phyloP scores from a whole-genome alignment of 2,329 filamentous ascomycete genomes.

The Paecilomyces niveus region DNA sequence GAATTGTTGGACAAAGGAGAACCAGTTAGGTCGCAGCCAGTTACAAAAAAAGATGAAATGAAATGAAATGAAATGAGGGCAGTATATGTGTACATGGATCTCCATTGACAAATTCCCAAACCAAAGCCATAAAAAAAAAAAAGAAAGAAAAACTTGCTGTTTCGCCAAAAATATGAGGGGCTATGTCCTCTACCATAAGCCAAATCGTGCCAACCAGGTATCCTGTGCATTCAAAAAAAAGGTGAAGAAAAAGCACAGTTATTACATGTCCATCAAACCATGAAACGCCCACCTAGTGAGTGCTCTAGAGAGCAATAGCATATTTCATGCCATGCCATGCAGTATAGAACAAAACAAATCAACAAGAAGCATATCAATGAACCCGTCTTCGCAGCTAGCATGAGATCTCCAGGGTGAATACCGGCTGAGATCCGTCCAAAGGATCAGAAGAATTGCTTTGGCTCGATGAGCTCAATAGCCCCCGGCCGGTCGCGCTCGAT shows the following conservation, averaged over 20 bases:
- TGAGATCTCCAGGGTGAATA: not conserved
- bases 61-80: not conserved
- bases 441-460: slow-evolving; percentile 28
- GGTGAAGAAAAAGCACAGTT: not conserved
- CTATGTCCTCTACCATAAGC: not conserved
- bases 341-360: not conserved
- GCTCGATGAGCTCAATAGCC: slow-evolving; percentile 23
- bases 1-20: not conserved
- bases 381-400: not conserved
- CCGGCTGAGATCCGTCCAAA: not conserved
- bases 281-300: not conserved
- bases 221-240: not conserved
- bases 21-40: not conserved
- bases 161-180: not conserved
- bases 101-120: not conserved
- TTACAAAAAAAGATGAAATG: not conserved
- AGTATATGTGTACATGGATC: not conserved
- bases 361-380: not conserved
- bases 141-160: not conserved
- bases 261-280: not conserved
- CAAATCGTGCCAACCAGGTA: not conserved
- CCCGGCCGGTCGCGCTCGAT: slow-evolving; percentile 35
- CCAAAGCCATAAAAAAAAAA: not conserved
- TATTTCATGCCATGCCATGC: not conserved
- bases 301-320: not conserved